Percentiles rank a stretch among this genome's conserved stretches.
These are phyloP conservation scores for Adansonia rubrostipa DNA, from an alignment of 441 rosid species.

Conservation along the genomic window DNA sequence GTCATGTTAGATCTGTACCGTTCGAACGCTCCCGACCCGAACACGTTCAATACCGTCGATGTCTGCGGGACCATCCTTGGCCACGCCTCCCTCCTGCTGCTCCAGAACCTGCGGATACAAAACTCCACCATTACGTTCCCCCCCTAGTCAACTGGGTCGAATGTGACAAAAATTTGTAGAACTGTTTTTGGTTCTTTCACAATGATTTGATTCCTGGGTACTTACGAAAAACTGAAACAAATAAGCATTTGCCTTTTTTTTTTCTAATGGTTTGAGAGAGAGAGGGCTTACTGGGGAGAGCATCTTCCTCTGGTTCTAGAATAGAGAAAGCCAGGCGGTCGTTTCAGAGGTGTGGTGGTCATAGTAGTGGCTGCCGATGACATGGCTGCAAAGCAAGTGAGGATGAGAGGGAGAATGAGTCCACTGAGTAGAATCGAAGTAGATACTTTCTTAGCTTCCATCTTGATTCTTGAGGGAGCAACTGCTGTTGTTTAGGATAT, in stretches of 20 bases:
- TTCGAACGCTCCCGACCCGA: conserved; percentile 63
- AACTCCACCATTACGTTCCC: neutral
- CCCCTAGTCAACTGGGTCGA: neutral
- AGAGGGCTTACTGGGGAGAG: conserved; percentile 66
- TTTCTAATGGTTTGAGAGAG: neutral
- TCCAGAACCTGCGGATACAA: conserved; percentile 64
- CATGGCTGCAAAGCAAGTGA: conserved; percentile 32
- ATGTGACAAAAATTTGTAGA: neutral
- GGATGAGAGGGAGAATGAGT: conserved; percentile 38
- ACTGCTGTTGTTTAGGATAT: conserved; percentile 30
- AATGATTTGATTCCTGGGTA: neutral
- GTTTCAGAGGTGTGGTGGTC: conserved; percentile 7
- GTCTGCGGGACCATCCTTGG: conserved; percentile 84
- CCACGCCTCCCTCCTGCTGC: conserved; percentile 74
- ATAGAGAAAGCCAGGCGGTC: conserved; percentile 59
- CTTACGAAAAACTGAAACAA: neutral
- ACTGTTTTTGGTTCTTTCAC: neutral
- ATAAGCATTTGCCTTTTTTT: no score
- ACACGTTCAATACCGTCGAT: conserved; percentile 71
- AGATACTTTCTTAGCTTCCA: conserved; percentile 29
- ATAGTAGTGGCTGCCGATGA: conserved; percentile 25
- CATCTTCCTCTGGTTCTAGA: conserved; percentile 74
- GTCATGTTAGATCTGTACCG: conserved; percentile 79
- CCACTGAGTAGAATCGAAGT: conserved; percentile 28
- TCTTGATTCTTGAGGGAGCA: neutral